These are phyloP conservation scores for Stephanodiscus triporus DNA, from an alignment of 108 stramenopile species.

Conservation along the genomic window DNA sequence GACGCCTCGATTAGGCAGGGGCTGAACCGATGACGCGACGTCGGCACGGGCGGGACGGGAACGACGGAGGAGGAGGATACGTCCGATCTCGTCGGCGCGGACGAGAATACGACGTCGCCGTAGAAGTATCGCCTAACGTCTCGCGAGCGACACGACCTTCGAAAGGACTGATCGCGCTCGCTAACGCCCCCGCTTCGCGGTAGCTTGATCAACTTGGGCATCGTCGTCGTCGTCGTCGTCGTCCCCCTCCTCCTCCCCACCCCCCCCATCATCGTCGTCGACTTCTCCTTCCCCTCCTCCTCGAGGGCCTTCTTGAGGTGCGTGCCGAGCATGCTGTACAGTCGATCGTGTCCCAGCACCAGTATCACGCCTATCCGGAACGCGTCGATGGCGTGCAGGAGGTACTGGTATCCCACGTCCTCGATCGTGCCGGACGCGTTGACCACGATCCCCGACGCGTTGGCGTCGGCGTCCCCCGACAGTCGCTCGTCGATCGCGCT, in stretches of 20 bases:
- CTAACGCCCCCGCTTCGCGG: constrained; percentile 85
- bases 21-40: constrained; percentile 64
- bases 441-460: constrained; percentile 79
- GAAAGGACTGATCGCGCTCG: constrained; percentile 64
- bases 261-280: neutral
- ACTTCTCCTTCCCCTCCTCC: constrained; percentile 24
- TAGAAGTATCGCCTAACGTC: constrained; percentile 85
- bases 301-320: constrained; percentile 58
- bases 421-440: constrained; percentile 85
- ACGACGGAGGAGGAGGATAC: neutral
- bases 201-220: constrained; percentile 84
- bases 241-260: neutral
- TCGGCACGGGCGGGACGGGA: constrained; percentile 15
- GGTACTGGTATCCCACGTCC: constrained; percentile 63
- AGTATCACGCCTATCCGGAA: constrained; percentile 77
- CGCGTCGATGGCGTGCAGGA: constrained; percentile 72
- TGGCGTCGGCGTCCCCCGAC: constrained; percentile 59
- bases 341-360: constrained; percentile 86
- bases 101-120: constrained; percentile 49
- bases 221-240: too few species aligned
- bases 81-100: neutral
- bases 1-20: constrained; percentile 72
- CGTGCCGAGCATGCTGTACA: constrained; percentile 82
- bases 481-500: constrained; percentile 62
- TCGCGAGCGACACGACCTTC: constrained; percentile 62